Percentiles rank a stretch among this genome's conserved stretches.
phyloP scores from a whole-genome alignment of 768 basidiomycete species.

The Leucogyrophana mollusca region DNA sequence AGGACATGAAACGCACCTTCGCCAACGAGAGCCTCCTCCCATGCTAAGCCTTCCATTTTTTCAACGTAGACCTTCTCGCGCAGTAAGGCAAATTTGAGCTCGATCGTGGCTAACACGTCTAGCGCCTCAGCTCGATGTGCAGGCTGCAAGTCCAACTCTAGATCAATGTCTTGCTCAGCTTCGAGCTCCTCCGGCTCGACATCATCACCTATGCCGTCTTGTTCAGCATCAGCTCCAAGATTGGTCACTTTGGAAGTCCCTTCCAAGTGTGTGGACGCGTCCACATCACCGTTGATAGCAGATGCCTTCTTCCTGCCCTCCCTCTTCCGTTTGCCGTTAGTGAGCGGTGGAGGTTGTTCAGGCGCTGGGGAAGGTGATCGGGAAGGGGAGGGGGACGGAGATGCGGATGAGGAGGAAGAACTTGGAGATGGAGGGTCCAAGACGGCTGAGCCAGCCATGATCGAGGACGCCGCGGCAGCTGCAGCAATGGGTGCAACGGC shows the following conservation, averaged over 20 bases:
- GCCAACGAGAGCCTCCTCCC: conserved; percentile 81
- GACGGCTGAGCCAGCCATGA: conserved; percentile 44
- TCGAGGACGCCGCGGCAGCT: conserved; percentile 44
- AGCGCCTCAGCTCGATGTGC: conserved; percentile 86
- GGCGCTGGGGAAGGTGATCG: conserved; percentile 41
- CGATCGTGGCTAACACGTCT: conserved; percentile 84
- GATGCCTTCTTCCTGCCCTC: conserved; percentile 5
- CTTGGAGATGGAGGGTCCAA: conserved; percentile 39
- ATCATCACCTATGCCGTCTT: conserved; percentile 28
- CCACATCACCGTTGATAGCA: not conserved
- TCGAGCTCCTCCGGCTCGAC: conserved; percentile 15
- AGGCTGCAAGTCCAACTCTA: conserved; percentile 72
- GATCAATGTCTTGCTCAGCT: conserved; percentile 2
- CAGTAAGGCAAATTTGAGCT: conserved; percentile 87
- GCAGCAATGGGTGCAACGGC: conserved; percentile 29
- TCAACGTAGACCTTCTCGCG: conserved; percentile 89
- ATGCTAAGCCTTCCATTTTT: conserved; percentile 87
- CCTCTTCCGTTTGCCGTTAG: conserved; percentile 17
- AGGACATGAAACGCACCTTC: conserved; percentile 52
- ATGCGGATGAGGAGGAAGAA: conserved; percentile 29
- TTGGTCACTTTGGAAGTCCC: not conserved
- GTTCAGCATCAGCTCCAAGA: conserved; percentile 1
- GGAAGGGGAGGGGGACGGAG: conserved; percentile 37
- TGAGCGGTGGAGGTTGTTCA: conserved; percentile 19
- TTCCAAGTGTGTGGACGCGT: no score